Evolutionary conservation across 139 green algal genomes (phyloP).

Genomic region (Zygnema circumcarinatum): DNA sequence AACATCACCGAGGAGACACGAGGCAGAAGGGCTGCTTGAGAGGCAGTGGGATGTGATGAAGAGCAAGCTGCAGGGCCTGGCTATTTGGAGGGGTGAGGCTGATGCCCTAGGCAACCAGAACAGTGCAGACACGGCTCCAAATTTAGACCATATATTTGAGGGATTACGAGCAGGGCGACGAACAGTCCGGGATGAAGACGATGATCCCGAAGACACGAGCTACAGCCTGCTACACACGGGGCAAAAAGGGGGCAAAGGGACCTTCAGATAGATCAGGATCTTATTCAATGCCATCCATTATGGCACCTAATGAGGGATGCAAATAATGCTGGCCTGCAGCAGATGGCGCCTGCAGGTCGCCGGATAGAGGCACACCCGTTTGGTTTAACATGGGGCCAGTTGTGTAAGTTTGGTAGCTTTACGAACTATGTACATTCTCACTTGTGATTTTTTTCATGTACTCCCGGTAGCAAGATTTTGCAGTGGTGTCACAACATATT

Average conservation of each 20-base stretch:
- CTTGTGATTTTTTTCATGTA: too few species aligned
- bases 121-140: background rate
- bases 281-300: too few species aligned
- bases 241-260: background rate
- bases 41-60: conserved; percentile 36
- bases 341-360: too few species aligned
- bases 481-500: too few species aligned
- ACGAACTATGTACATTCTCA: too few species aligned
- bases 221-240: conserved; percentile 10
- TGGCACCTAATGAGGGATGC: too few species aligned
- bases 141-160: conserved; percentile 29
- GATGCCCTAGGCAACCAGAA: background rate
- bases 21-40: conserved; percentile 6
- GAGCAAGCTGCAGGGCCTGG: conserved; percentile 22
- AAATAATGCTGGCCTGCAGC: too few species aligned
- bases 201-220: background rate
- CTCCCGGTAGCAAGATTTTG: too few species aligned
- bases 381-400: too few species aligned
- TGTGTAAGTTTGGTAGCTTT: too few species aligned
- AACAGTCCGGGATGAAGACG: background rate
- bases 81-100: background rate
- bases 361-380: too few species aligned
- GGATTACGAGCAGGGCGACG: background rate
- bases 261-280: too few species aligned
- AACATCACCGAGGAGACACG: background rate